These are phyloP conservation scores for Dictyostelium gargantuum DNA, from an alignment of 208 protist species.

Conservation along the genomic window DNA sequence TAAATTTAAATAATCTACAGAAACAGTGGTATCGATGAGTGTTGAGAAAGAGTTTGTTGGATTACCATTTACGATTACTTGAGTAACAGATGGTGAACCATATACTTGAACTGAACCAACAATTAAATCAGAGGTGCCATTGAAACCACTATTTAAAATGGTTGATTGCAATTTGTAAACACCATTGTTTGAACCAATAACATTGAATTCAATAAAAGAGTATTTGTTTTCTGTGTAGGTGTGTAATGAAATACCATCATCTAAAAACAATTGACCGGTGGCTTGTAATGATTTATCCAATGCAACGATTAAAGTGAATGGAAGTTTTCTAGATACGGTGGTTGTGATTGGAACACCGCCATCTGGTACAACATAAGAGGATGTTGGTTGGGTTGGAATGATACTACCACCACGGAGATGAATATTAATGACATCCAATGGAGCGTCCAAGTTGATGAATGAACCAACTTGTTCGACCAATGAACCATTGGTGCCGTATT, in stretches of 20 bases:
- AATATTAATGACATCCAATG: constrained; percentile 77
- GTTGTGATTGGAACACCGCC: constrained; percentile 12
- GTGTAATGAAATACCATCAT: constrained; percentile 74
- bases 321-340: not conserved
- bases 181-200: not conserved
- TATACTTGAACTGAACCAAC: not conserved
- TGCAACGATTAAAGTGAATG: constrained; percentile 79
- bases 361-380: constrained; percentile 4
- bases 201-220: not conserved
- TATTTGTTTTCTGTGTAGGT: not conserved
- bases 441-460: constrained; percentile 43
- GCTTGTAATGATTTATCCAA: constrained; percentile 56
- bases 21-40: not conserved
- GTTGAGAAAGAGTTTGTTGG: not conserved
- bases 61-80: constrained; percentile 2
- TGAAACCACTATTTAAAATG: not conserved
- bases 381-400: constrained; percentile 76
- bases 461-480: not conserved
- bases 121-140: not conserved
- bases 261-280: constrained; percentile 78
- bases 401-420: constrained; percentile 82
- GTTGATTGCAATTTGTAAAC: not conserved
- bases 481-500: constrained; percentile 71
- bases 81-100: not conserved
- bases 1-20: not conserved